Percentiles rank a stretch among this genome's conserved stretches.
phyloP scores from a whole-genome alignment of 495 filamentous ascomycete genomes.

The Annulohypoxylon bovei region DNA sequence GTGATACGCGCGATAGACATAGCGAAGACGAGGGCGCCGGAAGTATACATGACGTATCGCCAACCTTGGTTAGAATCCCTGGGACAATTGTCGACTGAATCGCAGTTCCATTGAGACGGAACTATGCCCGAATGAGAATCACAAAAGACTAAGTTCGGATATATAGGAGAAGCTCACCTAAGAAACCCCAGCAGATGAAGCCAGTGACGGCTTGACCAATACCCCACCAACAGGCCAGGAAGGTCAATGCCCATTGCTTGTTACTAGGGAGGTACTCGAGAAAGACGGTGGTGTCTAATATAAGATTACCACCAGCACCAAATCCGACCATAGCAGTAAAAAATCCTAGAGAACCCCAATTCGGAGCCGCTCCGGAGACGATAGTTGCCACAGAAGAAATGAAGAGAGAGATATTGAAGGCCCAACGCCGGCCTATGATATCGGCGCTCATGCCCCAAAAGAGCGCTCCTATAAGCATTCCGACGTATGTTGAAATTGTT shows the following conservation, averaged over 20 bases:
- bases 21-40: conserved; percentile 71
- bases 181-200: conserved; percentile 79
- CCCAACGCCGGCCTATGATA: conserved; percentile 73
- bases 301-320: conserved; percentile 78
- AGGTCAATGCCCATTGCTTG: conserved; percentile 80
- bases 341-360: conserved; percentile 69
- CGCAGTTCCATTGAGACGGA: conserved; percentile 64
- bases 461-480: conserved; percentile 75
- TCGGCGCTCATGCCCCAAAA: conserved; percentile 86
- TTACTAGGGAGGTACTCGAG: conserved; percentile 80
- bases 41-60: conserved; percentile 77
- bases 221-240: conserved; percentile 83
- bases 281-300: conserved; percentile 78
- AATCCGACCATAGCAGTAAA: conserved; percentile 76
- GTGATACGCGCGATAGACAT: conserved; percentile 74
- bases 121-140: conserved; percentile 47
- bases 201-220: conserved; percentile 75
- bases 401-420: conserved; percentile 77
- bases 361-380: conserved; percentile 74
- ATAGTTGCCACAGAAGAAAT: conserved; percentile 74
- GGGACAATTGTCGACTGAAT: conserved; percentile 64
- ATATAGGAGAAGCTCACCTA: conserved; percentile 62
- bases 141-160: conserved; percentile 33
- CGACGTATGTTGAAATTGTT: conserved; percentile 73
- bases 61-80: conserved; percentile 79